phyloP scores from a whole-genome alignment of 2,329 filamentous ascomycete species.

The Phialophora tarda region DNA sequence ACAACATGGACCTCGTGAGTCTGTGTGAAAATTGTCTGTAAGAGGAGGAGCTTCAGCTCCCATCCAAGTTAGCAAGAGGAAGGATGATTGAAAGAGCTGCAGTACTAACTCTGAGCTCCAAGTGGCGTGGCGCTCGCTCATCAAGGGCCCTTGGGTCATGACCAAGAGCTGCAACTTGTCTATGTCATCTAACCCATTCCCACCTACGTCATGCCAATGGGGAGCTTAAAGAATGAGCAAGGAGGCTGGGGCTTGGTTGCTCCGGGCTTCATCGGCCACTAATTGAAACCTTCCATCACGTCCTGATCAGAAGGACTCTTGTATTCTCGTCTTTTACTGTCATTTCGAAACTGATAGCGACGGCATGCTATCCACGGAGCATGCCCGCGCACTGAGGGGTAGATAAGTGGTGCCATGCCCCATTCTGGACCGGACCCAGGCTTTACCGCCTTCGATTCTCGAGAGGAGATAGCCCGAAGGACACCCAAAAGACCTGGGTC shows the following conservation, averaged over 20 bases:
- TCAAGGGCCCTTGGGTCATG: slow-evolving; percentile 24
- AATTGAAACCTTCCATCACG: not conserved
- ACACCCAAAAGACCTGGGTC: not conserved
- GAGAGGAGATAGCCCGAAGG: slow-evolving; percentile 2
- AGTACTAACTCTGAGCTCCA: slow-evolving; percentile 12
- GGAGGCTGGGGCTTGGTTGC: slow-evolving; percentile 1
- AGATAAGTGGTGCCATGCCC: slow-evolving; percentile 17
- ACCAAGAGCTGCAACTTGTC: slow-evolving; percentile 32
- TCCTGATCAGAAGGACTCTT: not conserved
- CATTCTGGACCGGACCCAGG: slow-evolving; percentile 21
- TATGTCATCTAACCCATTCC: slow-evolving; percentile 29
- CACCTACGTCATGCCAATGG: slow-evolving; percentile 33
- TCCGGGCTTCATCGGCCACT: not conserved
- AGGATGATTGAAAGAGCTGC: slow-evolving; percentile 18
- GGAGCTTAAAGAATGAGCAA: not conserved
- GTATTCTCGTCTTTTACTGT: not conserved
- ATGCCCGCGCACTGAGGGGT: not conserved
- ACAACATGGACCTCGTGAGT: slow-evolving; percentile 5
- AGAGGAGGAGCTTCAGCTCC: slow-evolving; percentile 10
- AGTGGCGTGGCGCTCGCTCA: slow-evolving; percentile 27
- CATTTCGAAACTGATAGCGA: not conserved
- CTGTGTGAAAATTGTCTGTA: not conserved
- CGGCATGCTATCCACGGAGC: slow-evolving; percentile 5
- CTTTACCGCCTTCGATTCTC: slow-evolving; percentile 10
- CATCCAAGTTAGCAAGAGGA: slow-evolving; percentile 9